Base-by-base conservation (phyloP, 257 asterid genomes). In the Salvia rosmarinus region DNA sequence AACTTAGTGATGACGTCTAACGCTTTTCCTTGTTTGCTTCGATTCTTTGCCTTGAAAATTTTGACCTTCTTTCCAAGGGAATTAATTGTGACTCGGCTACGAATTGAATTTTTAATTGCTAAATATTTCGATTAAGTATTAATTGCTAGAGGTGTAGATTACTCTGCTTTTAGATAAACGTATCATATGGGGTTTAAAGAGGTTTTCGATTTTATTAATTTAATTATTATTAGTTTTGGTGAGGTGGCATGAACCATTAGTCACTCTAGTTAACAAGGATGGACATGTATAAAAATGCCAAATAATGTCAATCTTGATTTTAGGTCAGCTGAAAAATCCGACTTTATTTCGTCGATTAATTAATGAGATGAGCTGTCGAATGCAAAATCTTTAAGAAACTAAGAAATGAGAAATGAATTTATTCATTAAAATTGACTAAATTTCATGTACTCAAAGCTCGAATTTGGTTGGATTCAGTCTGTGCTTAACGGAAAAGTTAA, bases 1-100 rank as follows among this genome's bases (percentile, higher is more conserved):
- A 81, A 71, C 58, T 71, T 64, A 54, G n/a, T 61, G 43, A 61
- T 74, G 56, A 68, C 64, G 63, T 5, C 21, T 40, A 14, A 63
- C 59, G 46, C 20, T 56, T 74, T 74, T 20, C 59, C 54, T 69
- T 74, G 30, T 64, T 44, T 73, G 43, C 44, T 52, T 68, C 34
- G 52, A 70, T 74, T 70, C 64, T 52, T 73, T 69, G 7, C 72
- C 71, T 57, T 57, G 25, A 46, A 20, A 13, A 5, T 2, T 28
- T 70, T 42, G 20, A 59, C 70, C 14, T 21, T 56, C n/a, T n/a
- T n/a, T n/a, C n/a, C n/a, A n/a, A n/a, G n/a, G n/a, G n/a, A n/a
- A 25, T 59, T 49, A 16, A 16, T 16, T 49, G 17, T 6, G 2
- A 49, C 16, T 51, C 30, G 30, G 30, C 32, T 9, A 9, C 58